Percentiles rank a stretch among this genome's conserved stretches.
These are phyloP conservation scores for Megacollybia marginata DNA, from an alignment of 768 basidiomycete species.

Conservation along the genomic window DNA sequence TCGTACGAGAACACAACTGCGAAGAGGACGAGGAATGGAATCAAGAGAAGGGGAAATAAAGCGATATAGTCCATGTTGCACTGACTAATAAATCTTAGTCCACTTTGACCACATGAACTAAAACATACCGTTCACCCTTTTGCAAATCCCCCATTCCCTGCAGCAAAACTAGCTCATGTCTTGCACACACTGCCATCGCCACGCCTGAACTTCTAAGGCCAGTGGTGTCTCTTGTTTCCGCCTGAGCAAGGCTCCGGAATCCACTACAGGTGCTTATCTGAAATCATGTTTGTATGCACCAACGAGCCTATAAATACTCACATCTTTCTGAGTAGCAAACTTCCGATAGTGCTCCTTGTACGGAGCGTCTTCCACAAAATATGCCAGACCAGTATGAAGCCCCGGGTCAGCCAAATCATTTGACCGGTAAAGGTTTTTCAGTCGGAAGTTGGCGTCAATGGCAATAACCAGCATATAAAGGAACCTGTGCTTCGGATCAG, in stretches of 20 bases:
- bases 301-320: not conserved
- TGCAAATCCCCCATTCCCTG: constrained; percentile 7
- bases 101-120: not conserved
- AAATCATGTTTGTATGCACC: not conserved
- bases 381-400: constrained; percentile 5
- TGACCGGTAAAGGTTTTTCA: constrained; percentile 6
- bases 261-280: constrained; percentile 4
- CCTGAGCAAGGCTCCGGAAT: constrained; percentile 3
- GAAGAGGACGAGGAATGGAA: not conserved
- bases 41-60: not conserved
- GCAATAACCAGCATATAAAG: not conserved
- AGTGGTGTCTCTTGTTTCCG: not conserved
- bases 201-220: constrained; percentile 9
- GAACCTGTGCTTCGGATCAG: not conserved
- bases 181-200: constrained; percentile 7
- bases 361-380: constrained; percentile 5
- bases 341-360: not conserved
- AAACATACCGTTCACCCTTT: constrained; percentile 8
- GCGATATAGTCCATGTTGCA: constrained; percentile 11
- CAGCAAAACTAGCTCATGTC: constrained; percentile 4
- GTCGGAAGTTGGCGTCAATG: constrained; percentile 3
- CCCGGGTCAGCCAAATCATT: not conserved
- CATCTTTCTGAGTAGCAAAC: constrained; percentile 1
- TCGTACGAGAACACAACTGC: constrained; percentile 10
- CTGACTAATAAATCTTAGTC: not conserved